phyloP scores from a whole-genome alignment of 306 rosid genomes.

The Quercus robur region DNA sequence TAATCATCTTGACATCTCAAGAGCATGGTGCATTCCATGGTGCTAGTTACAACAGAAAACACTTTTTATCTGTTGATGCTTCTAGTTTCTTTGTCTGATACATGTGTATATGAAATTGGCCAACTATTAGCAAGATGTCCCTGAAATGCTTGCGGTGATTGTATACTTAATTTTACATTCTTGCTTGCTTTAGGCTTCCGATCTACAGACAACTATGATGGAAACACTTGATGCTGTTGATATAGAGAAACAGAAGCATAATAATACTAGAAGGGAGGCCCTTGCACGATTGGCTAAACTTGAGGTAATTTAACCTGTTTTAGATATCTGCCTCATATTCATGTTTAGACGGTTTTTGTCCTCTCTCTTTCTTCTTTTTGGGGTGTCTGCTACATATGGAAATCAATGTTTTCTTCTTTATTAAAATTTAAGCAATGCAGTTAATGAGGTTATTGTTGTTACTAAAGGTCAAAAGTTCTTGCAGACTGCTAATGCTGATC shows the following conservation, averaged over 20 bases:
- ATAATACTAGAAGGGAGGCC: slow-evolving; percentile 89
- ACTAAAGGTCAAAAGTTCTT: slow-evolving; percentile 44
- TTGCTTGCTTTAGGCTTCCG: slow-evolving; percentile 66
- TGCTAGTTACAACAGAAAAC: not conserved
- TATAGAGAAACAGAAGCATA: slow-evolving; percentile 89
- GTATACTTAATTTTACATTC: slow-evolving; percentile 10
- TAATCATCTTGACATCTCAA: not conserved
- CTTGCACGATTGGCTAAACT: slow-evolving; percentile 71
- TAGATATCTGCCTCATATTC: slow-evolving; percentile 10
- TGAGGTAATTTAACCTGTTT: slow-evolving; percentile 54
- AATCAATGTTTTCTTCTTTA: slow-evolving; percentile 7
- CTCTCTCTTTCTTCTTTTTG: not conserved
- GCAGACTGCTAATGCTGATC: slow-evolving; percentile 92
- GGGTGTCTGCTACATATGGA: not conserved
- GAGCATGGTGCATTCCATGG: not conserved
- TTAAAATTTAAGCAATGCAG: slow-evolving; percentile 12
- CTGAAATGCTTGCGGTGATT: not conserved
- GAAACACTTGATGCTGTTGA: slow-evolving; percentile 98
- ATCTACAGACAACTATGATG: slow-evolving; percentile 81
- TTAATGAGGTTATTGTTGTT: slow-evolving; percentile 26
- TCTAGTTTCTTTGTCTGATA: not conserved
- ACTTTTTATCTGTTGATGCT: not conserved
- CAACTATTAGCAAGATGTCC: not conserved
- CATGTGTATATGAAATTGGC: not conserved
- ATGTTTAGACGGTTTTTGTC: not conserved